Evolutionary conservation across 495 filamentous ascomycete species (phyloP), one percentile per base, ranked within the genome.

Genomic region (Glarea lozoyensis): DNA sequence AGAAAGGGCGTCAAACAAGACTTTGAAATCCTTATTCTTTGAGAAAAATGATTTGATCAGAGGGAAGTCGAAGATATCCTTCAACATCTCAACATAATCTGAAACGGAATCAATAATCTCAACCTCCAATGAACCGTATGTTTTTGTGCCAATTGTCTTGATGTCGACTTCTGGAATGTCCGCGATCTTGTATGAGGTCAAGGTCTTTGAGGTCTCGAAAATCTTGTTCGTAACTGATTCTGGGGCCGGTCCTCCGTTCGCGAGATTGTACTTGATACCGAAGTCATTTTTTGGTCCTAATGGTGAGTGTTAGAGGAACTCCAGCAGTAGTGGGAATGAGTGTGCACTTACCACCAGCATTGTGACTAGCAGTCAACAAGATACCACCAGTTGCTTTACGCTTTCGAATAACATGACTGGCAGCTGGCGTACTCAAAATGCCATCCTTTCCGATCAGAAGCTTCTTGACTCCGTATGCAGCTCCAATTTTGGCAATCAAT

Each of bases 391-490:
- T 98, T 23, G 93, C 92, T 60, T 88, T 83, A 48, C 84, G 75
- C 68, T 89, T 87, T 50, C 93, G 78, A 55, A 98, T 98, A 50
- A 98, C 67, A 64, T 98, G 88, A 60, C 86, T 93, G 47, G 93
- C 88, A 43, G 92, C 93, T 2, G 92, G 92, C 27, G 92, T 98
- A 56, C 86, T 94, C 54, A 98, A 69, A 60, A 98, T 95, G 62
- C 92, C 92, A 67, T 93, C 70, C 67, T 96, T 90, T 27, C 92
- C 92, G 60, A 98, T 81, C 55, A 97, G 62, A 13, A 98, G 77
- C 79, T 97, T 98, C 84, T 94, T 96, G 56, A 97, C 92, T 43
- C 92, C 93, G 60, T 97, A 98, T 49, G 89, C 92, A 48, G 86
- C 85, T 55, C 87, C 81, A 55, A 98, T 96, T 73, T 96, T 94